Base-by-base conservation (phyloP, 2,329 filamentous ascomycete genomes). In the Sclerotinia borealis region DNA sequence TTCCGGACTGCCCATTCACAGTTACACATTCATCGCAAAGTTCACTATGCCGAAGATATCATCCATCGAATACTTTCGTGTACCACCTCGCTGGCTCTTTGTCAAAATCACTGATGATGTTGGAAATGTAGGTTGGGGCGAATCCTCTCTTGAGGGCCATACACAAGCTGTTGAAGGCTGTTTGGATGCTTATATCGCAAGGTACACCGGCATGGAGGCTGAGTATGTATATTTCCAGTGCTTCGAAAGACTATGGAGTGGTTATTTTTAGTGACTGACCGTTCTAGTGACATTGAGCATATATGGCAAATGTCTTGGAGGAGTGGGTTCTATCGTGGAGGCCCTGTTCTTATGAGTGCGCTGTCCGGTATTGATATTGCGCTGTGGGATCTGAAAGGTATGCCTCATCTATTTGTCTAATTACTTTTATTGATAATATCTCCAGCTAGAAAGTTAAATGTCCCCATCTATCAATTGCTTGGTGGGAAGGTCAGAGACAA, bases 291-390 rank as follows among this genome's bases (percentile, higher is more conserved):
- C 55, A 92, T 93, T 67, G 90, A 93, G 72, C 86, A 91, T 67
- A 88, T 93, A 64, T 93, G 90, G 90, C 89, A 92, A 73, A 81
- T 83, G 67, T 83, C 84, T 31, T 92, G 86, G 83, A 82, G 90
- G 48, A 78, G 83, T 48, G 84, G 85, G 0, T 93, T 93, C 75
- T 93, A 93, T 74, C 81, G 90, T 34, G 90, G 90, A 2, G 90
- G 90, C 0, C 88, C 90, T 0, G 89, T 93, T 11, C 87, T 93
- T 68, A 92, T 93, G 89, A 90, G 85, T 68, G 90, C 90, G 0
- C 76, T 93, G 19, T 84, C 88, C 0, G 90, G 90, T 2, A 85
- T 93, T 59, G 90, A 93, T 71, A 93, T 93, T 73, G 89, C 89
- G 0, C 77, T 92, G 0, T 93, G 89, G 89, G 89, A 92, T 75